These are phyloP conservation scores for Microcyclospora pomicola DNA, from an alignment of 2,329 filamentous ascomycete genomes.

Conservation along the genomic window DNA sequence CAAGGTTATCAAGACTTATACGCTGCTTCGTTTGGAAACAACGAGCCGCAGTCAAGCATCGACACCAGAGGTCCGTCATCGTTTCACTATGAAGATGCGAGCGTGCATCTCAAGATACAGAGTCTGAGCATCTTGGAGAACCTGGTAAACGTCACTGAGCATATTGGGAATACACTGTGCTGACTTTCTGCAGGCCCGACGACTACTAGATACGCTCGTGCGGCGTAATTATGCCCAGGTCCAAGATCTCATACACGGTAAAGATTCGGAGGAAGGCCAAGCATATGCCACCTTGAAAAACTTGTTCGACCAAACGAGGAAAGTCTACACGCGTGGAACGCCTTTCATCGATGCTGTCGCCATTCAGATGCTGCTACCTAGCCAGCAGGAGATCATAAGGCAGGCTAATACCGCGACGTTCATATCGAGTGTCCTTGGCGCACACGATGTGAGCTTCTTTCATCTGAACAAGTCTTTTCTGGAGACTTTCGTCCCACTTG, in stretches of 20 bases:
- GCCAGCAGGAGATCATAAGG: slow-evolving; percentile 45
- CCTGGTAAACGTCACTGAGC: slow-evolving; percentile 31
- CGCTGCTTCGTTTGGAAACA: slow-evolving; percentile 3
- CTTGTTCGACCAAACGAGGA: slow-evolving; percentile 49
- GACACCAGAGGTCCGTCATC: slow-evolving; percentile 5
- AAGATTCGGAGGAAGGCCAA: slow-evolving; percentile 31
- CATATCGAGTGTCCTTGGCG: slow-evolving; percentile 47
- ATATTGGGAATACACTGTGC: not conserved
- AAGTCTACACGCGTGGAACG: slow-evolving; percentile 43
- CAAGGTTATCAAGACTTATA: slow-evolving; percentile 3
- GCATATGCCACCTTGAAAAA: slow-evolving; percentile 49
- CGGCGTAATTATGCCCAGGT: slow-evolving; percentile 44
- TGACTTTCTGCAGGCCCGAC: slow-evolving; percentile 35
- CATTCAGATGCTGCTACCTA: slow-evolving; percentile 23
- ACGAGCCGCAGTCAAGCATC: slow-evolving; percentile 2
- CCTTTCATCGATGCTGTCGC: slow-evolving; percentile 35
- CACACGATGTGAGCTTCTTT: slow-evolving; percentile 48
- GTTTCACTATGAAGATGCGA: slow-evolving; percentile 27
- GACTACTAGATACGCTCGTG: slow-evolving; percentile 44
- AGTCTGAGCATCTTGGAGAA: slow-evolving; percentile 49
- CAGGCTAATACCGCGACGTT: slow-evolving; percentile 54
- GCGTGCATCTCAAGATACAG: slow-evolving; percentile 40
- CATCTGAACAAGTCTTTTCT: slow-evolving; percentile 51
- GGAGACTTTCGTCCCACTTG: slow-evolving; percentile 48
- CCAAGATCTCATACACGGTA: slow-evolving; percentile 39